Evolutionary conservation across 2,329 filamentous ascomycete species (phyloP), one percentile per base, ranked within the genome.

Genomic region (Boeremia lycopersici): DNA sequence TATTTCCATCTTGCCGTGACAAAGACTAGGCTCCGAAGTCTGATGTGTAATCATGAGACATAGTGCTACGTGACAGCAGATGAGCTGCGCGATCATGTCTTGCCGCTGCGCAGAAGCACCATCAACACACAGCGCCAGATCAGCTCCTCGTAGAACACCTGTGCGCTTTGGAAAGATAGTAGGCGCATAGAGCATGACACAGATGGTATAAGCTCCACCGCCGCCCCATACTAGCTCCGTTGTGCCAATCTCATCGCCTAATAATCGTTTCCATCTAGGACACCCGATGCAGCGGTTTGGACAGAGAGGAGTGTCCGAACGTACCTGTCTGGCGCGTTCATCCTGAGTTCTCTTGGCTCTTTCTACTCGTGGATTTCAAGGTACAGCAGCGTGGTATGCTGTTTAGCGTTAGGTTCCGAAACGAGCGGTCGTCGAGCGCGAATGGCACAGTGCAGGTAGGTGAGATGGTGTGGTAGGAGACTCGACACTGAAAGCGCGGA

Each of bases 321-420:
- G 17, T 70, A 74, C 72, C 72, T 69, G 51, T 75, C 72, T 41
- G 72, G 72, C 36, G 72, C 72, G 69, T 75, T 75, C 72, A 75
- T 75, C 3, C 28, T 71, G 63, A 29, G 12, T 47, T 25, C 45
- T n/a, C 19, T 25, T n/a, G 44, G n/a, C 44, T 53, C 45, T 48
- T 48, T 50, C 48, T 43, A 41, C 35, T 35, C 17, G 51, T 45
- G 36, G 29, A 28, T 15, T 15, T 26, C 33, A 53, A 36, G 36
- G 12, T 23, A 4, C 30, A 41, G 19, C 17, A 8, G 19, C 19
- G 42, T 23, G 19, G 2, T 23, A 23, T 23, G 3, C 19, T 5
- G 19, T 23, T 23, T 5, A 23, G 19, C 19, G 19, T 23, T 23
- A 23, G 3, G 19, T 23, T 23, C 19, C 19, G 19, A 5, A 23